Conservation (phyloP, 2,329 filamentous ascomycete species). For the Talaromyces sp. region DNA sequence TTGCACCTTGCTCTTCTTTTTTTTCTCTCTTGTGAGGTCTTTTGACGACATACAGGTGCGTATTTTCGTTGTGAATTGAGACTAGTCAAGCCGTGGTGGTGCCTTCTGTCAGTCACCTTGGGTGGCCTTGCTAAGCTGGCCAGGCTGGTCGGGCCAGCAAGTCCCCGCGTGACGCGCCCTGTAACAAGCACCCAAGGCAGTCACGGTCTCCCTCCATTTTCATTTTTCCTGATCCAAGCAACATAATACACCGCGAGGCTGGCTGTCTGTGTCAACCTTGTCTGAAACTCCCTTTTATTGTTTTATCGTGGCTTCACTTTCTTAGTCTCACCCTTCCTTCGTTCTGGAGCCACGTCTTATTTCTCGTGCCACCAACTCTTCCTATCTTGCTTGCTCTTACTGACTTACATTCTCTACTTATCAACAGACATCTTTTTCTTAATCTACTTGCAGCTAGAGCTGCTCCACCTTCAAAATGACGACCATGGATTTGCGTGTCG, state of each 20-base stretch:
- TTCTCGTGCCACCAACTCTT: background rate
- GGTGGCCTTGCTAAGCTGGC: slow-evolving; percentile 1
- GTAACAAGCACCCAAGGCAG: slow-evolving; percentile 11
- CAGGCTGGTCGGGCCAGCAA: slow-evolving; percentile 10
- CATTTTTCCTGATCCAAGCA: background rate
- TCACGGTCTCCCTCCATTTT: background rate
- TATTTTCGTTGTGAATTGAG: background rate
- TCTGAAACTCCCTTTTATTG: background rate
- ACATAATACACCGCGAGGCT: slow-evolving; percentile 4
- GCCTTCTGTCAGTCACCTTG: background rate
- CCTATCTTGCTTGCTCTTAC: background rate
- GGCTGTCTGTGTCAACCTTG: slow-evolving; percentile 7
- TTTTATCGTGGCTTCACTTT: background rate
- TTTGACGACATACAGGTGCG: background rate
- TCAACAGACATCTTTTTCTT: background rate
- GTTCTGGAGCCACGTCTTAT: background rate
- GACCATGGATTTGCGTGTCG: slow-evolving; percentile 78
- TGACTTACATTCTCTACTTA: slow-evolving; percentile 3
- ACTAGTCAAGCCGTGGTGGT: background rate
- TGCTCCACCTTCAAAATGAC: slow-evolving; percentile 18
- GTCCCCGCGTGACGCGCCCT: slow-evolving; percentile 18
- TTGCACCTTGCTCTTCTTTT: background rate
- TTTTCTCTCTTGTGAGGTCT: background rate
- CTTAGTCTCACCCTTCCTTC: slow-evolving; percentile 4
- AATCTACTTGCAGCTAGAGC: slow-evolving; percentile 9